These are phyloP conservation scores for Aspergillus sp. DNA, from an alignment of 2,329 filamentous ascomycete species.

Conservation along the genomic window DNA sequence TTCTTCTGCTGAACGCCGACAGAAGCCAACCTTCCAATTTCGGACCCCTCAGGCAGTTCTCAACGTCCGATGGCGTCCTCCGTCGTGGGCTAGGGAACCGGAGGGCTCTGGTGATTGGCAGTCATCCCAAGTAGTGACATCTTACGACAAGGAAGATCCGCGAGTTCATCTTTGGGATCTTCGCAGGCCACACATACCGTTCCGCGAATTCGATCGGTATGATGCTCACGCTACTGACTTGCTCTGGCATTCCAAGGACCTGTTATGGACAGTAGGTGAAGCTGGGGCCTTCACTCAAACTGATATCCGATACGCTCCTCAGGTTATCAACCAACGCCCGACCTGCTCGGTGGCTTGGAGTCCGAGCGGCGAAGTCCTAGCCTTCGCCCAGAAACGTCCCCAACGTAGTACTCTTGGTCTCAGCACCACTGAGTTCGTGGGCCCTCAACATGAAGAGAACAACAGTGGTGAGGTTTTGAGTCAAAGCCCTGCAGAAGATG, in stretches of 20 bases:
- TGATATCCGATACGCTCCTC: conserved; percentile 61
- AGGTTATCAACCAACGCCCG: conserved; percentile 59
- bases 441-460: conserved; percentile 43
- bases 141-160: conserved; percentile 63
- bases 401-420: conserved; percentile 45
- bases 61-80: conserved; percentile 64
- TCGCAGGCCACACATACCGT: conserved; percentile 62
- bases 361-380: conserved; percentile 58
- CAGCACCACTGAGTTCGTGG: conserved; percentile 44
- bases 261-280: conserved; percentile 65
- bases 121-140: conserved; percentile 63
- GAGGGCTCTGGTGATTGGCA: conserved; percentile 57
- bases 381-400: conserved; percentile 56
- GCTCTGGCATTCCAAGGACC: conserved; percentile 64
- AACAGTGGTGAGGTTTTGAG: conserved; percentile 51
- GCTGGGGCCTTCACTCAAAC: conserved; percentile 64
- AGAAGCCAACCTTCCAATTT: conserved; percentile 61
- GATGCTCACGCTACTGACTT: conserved; percentile 59
- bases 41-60: conserved; percentile 63
- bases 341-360: conserved; percentile 60
- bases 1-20: conserved; percentile 54
- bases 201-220: conserved; percentile 61
- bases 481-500: conserved; percentile 59
- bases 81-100: conserved; percentile 56
- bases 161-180: conserved; percentile 67